phyloP scores from a whole-genome alignment of 2,329 filamentous ascomycete species.

The Neocucurbitaria cava region DNA sequence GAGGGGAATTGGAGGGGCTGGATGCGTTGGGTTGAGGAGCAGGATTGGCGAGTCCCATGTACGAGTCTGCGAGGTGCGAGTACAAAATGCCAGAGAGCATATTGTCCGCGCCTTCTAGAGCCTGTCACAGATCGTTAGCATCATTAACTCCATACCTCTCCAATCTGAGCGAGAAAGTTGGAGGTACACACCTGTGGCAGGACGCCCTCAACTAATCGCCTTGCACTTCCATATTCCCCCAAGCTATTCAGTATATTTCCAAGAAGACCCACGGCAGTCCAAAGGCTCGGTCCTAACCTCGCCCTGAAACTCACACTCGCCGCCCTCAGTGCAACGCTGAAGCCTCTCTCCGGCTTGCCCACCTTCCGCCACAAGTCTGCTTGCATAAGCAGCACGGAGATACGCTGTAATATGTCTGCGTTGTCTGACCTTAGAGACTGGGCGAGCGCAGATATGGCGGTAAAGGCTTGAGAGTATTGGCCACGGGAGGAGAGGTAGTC shows the following conservation, averaged over 20 bases:
- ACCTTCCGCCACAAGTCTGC: slow-evolving; percentile 72
- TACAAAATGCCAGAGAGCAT: slow-evolving; percentile 72
- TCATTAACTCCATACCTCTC: neutral
- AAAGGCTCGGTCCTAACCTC: slow-evolving; percentile 72
- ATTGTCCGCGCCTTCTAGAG: slow-evolving; percentile 71
- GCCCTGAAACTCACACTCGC: slow-evolving; percentile 75
- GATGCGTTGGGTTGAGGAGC: slow-evolving; percentile 3
- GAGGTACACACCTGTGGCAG: slow-evolving; percentile 70
- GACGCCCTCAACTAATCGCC: slow-evolving; percentile 69
- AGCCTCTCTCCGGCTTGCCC: slow-evolving; percentile 74
- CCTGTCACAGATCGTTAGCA: slow-evolving; percentile 27
- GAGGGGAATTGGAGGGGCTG: neutral
- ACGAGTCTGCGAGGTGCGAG: slow-evolving; percentile 74
- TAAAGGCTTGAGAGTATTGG: slow-evolving; percentile 61
- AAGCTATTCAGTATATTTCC: slow-evolving; percentile 73
- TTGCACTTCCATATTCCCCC: slow-evolving; percentile 72
- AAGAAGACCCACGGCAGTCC: slow-evolving; percentile 73
- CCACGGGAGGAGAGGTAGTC: slow-evolving; percentile 64
- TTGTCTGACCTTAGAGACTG: slow-evolving; percentile 60
- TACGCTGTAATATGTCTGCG: slow-evolving; percentile 70
- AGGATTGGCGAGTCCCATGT: slow-evolving; percentile 76
- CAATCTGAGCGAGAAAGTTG: neutral
- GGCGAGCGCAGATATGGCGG: slow-evolving; percentile 61
- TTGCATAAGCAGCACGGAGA: slow-evolving; percentile 77
- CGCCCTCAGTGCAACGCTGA: slow-evolving; percentile 78